phyloP scores from a whole-genome alignment of 768 basidiomycete genomes.

The Naematelia encephala region DNA sequence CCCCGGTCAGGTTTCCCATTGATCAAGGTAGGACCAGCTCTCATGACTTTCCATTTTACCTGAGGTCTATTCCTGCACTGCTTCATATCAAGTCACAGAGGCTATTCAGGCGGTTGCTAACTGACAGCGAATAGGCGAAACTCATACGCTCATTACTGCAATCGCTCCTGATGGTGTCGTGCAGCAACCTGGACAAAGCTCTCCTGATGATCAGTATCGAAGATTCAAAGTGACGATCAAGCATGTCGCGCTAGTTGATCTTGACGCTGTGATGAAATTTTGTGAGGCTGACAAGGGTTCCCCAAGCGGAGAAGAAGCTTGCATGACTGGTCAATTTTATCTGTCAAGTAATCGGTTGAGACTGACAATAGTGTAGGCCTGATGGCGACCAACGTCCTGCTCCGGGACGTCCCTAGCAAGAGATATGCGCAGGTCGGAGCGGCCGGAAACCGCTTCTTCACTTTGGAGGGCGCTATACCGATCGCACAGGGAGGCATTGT shows the following conservation, averaged over 20 bases:
- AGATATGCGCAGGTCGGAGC: constrained; percentile 45
- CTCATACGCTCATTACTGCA: constrained; percentile 27
- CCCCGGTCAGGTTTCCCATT: constrained; percentile 35
- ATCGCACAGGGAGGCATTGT: constrained; percentile 48
- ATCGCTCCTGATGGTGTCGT: constrained; percentile 34
- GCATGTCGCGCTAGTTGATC: constrained; percentile 41
- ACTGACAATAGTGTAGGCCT: constrained; percentile 23
- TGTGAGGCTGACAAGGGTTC: constrained; percentile 28
- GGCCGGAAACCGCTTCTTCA: constrained; percentile 48
- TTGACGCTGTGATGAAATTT: constrained; percentile 40
- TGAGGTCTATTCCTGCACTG: too few species aligned
- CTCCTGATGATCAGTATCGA: constrained; percentile 37
- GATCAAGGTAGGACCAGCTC: constrained; percentile 20
- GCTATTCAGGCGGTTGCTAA: neutral
- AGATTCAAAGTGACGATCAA: constrained; percentile 44
- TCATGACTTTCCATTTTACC: too few species aligned
- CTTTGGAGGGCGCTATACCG: constrained; percentile 30
- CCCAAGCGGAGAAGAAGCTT: constrained; percentile 29
- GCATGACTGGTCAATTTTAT: constrained; percentile 32
- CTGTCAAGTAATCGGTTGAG: neutral
- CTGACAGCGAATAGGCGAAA: constrained; percentile 6
- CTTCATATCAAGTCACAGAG: neutral
- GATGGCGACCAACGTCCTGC: constrained; percentile 50
- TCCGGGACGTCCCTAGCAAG: constrained; percentile 41
- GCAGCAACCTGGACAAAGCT: constrained; percentile 17